These are phyloP conservation scores for Aspergillus luchuensis DNA, from an alignment of 2,329 filamentous ascomycete species.

Conservation along the genomic window DNA sequence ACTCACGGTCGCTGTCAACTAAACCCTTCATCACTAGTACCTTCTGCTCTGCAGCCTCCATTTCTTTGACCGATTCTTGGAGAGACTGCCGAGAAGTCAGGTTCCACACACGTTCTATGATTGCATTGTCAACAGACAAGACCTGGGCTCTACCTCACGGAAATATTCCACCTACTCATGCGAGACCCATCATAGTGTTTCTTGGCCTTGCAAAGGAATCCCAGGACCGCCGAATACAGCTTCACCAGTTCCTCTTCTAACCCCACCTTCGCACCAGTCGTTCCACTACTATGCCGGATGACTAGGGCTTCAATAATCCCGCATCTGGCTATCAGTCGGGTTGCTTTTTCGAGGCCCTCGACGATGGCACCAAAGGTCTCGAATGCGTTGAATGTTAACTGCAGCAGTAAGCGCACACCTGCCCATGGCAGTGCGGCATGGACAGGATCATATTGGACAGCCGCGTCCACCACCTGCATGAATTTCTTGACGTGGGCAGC, in stretches of 20 bases:
- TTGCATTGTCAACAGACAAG: too few relatives aligned
- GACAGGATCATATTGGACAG: neutral
- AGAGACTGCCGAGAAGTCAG: too few relatives aligned
- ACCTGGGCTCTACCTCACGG: too few relatives aligned
- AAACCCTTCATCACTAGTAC: too few relatives aligned
- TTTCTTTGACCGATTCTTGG: too few relatives aligned
- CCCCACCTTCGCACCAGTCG: neutral
- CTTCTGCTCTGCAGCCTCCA: too few relatives aligned
- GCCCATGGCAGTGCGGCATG: constrained; percentile 4
- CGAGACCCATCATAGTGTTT: too few relatives aligned
- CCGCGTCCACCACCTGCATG: neutral
- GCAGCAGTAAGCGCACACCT: neutral
- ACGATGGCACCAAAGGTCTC: neutral
- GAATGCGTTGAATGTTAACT: neutral
- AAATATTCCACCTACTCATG: too few relatives aligned
- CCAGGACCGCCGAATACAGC: neutral
- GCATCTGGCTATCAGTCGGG: neutral
- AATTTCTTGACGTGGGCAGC: neutral
- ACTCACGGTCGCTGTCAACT: too few relatives aligned
- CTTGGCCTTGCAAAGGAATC: too few relatives aligned
- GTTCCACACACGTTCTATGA: too few relatives aligned
- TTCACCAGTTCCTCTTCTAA: neutral
- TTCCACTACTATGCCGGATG: neutral
- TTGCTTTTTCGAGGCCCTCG: neutral
- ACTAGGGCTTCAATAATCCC: neutral